These are phyloP conservation scores for Alternaria hordeiaustralica DNA, from an alignment of 2,329 filamentous ascomycete species.

Conservation along the genomic window DNA sequence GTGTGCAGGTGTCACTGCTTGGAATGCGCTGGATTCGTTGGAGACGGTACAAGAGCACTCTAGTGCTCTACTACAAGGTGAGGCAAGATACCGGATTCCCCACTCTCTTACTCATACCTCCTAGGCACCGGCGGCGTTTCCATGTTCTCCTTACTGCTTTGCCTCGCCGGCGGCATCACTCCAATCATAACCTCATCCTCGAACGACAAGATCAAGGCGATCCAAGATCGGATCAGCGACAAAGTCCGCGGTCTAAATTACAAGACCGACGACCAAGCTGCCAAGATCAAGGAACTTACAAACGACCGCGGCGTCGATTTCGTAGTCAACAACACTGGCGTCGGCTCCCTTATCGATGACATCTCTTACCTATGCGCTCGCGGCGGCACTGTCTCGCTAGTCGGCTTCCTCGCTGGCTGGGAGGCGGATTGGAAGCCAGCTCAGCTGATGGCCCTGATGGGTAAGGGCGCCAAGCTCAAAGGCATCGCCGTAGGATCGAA, in stretches of 20 bases:
- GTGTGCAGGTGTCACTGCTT: conserved; percentile 33
- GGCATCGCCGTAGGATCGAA: conserved; percentile 66
- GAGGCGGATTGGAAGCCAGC: conserved; percentile 14
- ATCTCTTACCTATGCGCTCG: conserved; percentile 18
- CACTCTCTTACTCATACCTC: neutral
- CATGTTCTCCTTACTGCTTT: conserved; percentile 38
- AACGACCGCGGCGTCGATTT: conserved; percentile 51
- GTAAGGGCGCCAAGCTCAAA: conserved; percentile 26
- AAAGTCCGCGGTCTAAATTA: conserved; percentile 62
- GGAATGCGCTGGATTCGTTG: conserved; percentile 26
- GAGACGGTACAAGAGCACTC: conserved; percentile 13
- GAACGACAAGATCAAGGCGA: conserved; percentile 57
- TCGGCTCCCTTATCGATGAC: conserved; percentile 22
- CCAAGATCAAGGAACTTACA: conserved; percentile 57
- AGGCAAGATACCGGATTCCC: neutral
- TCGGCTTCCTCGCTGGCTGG: conserved; percentile 32
- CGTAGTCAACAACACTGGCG: conserved; percentile 52
- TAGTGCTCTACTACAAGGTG: conserved; percentile 21
- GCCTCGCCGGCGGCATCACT: conserved; percentile 32
- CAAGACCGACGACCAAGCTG: conserved; percentile 61
- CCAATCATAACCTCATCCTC: conserved; percentile 67
- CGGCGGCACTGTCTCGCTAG: conserved; percentile 28
- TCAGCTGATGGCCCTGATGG: conserved; percentile 24
- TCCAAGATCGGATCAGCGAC: conserved; percentile 49
- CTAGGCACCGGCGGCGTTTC: conserved; percentile 51